Evolutionary conservation across 495 filamentous ascomycete genomes (phyloP).

Genomic region (Podospora conica): DNA sequence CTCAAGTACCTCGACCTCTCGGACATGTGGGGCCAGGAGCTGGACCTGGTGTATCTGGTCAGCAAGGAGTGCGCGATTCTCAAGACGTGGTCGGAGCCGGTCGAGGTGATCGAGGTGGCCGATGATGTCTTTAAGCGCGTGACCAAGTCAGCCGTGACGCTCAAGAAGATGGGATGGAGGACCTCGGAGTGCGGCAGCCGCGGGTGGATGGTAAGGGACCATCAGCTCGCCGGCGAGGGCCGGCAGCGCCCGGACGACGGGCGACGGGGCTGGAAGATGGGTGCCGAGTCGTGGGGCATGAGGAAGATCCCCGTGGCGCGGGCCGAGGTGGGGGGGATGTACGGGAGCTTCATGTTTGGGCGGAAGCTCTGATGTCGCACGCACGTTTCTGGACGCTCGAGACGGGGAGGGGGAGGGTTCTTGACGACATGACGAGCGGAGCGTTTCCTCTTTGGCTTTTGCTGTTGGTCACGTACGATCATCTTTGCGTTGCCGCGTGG

Average conservation of each 20-base stretch:
- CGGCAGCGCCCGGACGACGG: conserved; percentile 36
- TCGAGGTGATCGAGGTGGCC: conserved; percentile 73
- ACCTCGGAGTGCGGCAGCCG: conserved; percentile 61
- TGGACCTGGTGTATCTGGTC: conserved; percentile 60
- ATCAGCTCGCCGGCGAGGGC: not conserved
- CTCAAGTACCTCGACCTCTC: conserved; percentile 71
- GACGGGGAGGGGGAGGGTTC: not conserved
- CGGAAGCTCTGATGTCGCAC: conserved; percentile 35
- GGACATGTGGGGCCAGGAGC: conserved; percentile 54
- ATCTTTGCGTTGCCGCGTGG: not conserved
- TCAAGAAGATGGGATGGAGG: conserved; percentile 55
- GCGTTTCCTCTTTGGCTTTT: not conserved
- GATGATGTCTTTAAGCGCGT: conserved; percentile 64
- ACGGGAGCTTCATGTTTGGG: conserved; percentile 79
- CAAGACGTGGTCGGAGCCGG: conserved; percentile 55
- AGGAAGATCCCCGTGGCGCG: conserved; percentile 74
- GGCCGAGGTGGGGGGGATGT: conserved; percentile 77
- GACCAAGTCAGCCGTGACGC: conserved; percentile 38
- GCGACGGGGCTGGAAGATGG: conserved; percentile 75
- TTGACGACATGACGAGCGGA: not conserved
- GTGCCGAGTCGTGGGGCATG: conserved; percentile 83
- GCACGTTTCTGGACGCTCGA: not conserved
- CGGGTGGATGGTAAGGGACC: conserved; percentile 57
- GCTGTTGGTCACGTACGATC: not conserved
- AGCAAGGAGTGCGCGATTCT: conserved; percentile 53